Conservation (phyloP, 2,329 filamentous ascomycete genomes). For the Colletotrichum tabaci region DNA sequence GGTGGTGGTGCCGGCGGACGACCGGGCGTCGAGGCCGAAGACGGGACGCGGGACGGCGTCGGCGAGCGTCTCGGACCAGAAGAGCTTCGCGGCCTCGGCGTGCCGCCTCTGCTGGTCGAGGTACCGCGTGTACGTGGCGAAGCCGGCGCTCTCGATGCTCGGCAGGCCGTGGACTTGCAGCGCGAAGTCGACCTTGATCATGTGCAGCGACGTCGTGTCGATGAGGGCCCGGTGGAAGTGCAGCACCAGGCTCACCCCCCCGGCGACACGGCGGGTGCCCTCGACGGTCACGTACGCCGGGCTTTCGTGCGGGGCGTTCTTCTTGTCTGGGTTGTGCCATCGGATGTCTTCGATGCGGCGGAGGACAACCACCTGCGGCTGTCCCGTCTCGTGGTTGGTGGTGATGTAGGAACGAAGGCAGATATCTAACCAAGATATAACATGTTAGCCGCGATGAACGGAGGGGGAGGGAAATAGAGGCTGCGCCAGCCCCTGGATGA, state of each 20-base stretch:
- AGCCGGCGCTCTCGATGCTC: constrained; percentile 1
- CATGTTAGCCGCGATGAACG: not conserved
- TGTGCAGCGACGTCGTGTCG: constrained; percentile 15
- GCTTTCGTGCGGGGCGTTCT: not conserved
- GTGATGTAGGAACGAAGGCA: constrained; percentile 9
- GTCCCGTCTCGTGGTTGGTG: not conserved
- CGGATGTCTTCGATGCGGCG: constrained; percentile 11
- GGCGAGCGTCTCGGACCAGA: constrained; percentile 3
- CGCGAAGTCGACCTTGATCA: constrained; percentile 14
- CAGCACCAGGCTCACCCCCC: not conserved
- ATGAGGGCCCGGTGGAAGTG: constrained; percentile 17
- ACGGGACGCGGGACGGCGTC: not conserved
- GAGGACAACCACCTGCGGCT: not conserved
- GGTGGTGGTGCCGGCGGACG: not conserved
- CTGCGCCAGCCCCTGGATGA: too few species aligned
- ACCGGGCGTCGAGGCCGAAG: not conserved
- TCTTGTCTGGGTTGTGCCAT: constrained; percentile 2
- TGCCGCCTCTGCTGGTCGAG: not conserved
- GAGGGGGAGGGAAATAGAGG: too few species aligned
- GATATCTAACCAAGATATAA: not conserved
- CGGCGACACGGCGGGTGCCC: not conserved
- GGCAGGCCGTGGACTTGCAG: constrained; percentile 5
- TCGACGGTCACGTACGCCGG: constrained; percentile 7
- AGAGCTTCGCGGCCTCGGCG: not conserved
- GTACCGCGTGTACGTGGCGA: constrained; percentile 1